Base-by-base conservation (phyloP, 495 filamentous ascomycete genomes). In the Pseudevernia furfuracea region DNA sequence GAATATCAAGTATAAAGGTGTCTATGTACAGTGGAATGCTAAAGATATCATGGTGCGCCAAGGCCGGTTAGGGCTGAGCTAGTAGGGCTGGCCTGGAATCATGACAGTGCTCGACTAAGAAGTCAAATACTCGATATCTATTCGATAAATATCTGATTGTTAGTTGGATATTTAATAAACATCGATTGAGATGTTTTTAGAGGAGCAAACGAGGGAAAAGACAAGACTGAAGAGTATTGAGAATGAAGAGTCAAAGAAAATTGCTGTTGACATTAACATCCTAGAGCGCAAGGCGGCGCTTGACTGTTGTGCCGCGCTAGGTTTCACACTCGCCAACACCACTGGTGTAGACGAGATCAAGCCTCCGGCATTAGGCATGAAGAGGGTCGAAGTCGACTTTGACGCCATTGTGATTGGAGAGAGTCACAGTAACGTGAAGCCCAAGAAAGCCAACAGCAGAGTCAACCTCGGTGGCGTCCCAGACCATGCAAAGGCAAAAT, bases 231-330 rank as follows among this genome's bases (percentile, higher is more conserved):
- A 66, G 21, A 63, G 61, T 48, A 30, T 63, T 19, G 71, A 72
- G 58, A 67, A 72, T 49, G 69, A 72, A 49, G 71, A 72, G 53
- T 63, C 61, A n/a, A 72, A 65, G 34, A 71, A 64, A 34, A 63
- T 72, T 62, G 71, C 71, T 5, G 67, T 72, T 10, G 62, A 69
- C 46, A 49, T 72, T 30, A 69, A 64, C 28, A 36, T 60, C 11
- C 49, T 59, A 23, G 67, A 72, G 60, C 71, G 71, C 17, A 66
- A 64, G 48, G 62, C 37, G 37, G 71, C 71, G 28, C 41, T 72
- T 32, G 58, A 61, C 7, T 58, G 43, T 59, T 70, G 69, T 61
- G 64, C 56, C 32, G 44, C 15, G 30, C 38, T 72, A 57, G 71
- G 69, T 17, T 72, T 72, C 37, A 72, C 71, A 8, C 32, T 72